Percentiles rank a stretch among this genome's conserved stretches.
phyloP scores from a whole-genome alignment of 257 asterid species.

The Solanum dulcamara region DNA sequence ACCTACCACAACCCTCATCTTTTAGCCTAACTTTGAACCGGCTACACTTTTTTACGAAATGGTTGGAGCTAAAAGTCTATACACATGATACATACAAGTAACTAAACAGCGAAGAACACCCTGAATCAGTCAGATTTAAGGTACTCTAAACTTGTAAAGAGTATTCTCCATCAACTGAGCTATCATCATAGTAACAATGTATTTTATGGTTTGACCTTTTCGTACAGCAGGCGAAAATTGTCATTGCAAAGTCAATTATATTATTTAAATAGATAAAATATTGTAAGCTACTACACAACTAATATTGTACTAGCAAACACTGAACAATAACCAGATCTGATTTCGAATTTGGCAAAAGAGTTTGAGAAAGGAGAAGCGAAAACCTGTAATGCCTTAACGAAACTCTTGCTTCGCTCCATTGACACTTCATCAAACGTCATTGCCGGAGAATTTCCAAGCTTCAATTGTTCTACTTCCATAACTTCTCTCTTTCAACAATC shows the following conservation, averaged over 20 bases:
- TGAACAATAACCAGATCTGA: slow-evolving; percentile 31
- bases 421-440: slow-evolving; percentile 66
- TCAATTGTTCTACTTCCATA: slow-evolving; percentile 34
- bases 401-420: slow-evolving; percentile 70
- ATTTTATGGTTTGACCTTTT: background rate
- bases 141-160: background rate
- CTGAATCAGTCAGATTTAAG: background rate
- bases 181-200: background rate
- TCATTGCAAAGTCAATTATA: background rate
- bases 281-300: background rate
- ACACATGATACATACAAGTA: background rate
- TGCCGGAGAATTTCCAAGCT: slow-evolving; percentile 21
- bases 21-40: background rate
- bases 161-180: background rate
- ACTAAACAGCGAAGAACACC: background rate
- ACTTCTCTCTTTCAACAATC: background rate
- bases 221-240: background rate
- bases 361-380: background rate
- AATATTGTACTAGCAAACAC: background rate
- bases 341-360: background rate
- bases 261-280: background rate
- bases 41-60: background rate
- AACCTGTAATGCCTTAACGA: slow-evolving; percentile 86
- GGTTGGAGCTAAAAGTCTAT: background rate
- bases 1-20: background rate